Conservation (phyloP, 495 filamentous ascomycete species). For the Thermochaetoides thermophila region DNA sequence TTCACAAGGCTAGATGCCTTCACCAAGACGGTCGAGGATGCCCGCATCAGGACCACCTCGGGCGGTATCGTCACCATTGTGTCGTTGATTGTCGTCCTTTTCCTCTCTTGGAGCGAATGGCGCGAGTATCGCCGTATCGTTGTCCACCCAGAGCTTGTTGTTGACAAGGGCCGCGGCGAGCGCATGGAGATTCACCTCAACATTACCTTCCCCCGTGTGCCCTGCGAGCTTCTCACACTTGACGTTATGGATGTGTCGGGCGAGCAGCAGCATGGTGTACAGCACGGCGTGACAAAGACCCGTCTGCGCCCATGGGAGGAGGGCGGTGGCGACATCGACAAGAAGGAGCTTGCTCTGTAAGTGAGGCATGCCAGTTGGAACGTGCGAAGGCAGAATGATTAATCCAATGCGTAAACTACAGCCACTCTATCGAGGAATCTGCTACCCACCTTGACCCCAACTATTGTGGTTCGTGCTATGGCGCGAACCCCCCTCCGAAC, state of each 20-base stretch:
- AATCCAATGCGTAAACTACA: constrained; percentile 21
- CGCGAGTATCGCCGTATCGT: constrained; percentile 74
- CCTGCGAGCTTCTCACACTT: constrained; percentile 88
- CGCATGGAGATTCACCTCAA: constrained; percentile 98
- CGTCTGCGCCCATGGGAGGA: constrained; percentile 56
- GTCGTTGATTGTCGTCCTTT: constrained; percentile 74
- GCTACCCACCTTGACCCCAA: constrained; percentile 75
- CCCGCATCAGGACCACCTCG: constrained; percentile 89
- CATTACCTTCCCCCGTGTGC: constrained; percentile 85
- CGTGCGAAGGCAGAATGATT: neutral
- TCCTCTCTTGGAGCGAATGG: constrained; percentile 91
- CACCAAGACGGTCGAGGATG: constrained; percentile 97
- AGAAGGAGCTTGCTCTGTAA: constrained; percentile 59
- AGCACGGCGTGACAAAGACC: constrained; percentile 82
- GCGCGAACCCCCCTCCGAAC: constrained; percentile 54
- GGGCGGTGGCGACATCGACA: constrained; percentile 66
- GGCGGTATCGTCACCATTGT: constrained; percentile 89
- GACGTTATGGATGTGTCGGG: constrained; percentile 99
- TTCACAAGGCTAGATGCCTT: constrained; percentile 96
- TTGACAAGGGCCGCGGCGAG: constrained; percentile 92
- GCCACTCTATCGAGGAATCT: constrained; percentile 42
- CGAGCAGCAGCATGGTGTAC: constrained; percentile 84
- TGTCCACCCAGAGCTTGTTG: constrained; percentile 82
- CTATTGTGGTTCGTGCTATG: constrained; percentile 92
- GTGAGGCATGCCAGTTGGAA: constrained; percentile 13